Base-by-base conservation (phyloP, 192 early-diverging fungal species). In the Spizellomyces punctatus region DNA sequence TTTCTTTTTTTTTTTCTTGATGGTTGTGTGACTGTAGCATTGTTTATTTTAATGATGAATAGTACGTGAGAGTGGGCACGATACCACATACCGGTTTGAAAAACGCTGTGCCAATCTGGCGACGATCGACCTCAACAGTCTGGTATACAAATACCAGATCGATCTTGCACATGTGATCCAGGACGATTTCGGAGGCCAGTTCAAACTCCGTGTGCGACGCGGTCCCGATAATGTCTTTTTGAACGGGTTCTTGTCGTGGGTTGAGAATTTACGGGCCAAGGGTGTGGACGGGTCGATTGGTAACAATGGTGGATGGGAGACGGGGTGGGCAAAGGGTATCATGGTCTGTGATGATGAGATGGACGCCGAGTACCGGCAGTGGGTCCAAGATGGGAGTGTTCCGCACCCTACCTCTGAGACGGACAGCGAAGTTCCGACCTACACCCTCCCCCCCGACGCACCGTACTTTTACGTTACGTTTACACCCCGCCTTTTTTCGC, bases 61-160 rank as follows among this genome's bases (percentile, higher is more conserved):
- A 78, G 95, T 96, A 4, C 91, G 96, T 62, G 95, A 98, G 81
- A 95, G 94, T 43, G 96, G 96, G 14, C 96, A 99, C 80, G 96
- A 99, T 78, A 98, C 96, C 0, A 93, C 95, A 10, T 98, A 99
- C 78, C 83, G 96, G 5, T 90, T 95, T 42, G 98, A 99, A 74
- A 88, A 89, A 43, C 83, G 89, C 46, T 96, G 95, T 74, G 98
- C 96, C 0, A 84, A 93, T 70, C 79, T 99, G 73, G 94, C 92
- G 16, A 98, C 96, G 0, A 86, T 98, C 63, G 98, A 99, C 78
- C 83, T 99, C 59, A 97, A 96, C 77, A 79, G 89, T 61, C 82
- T 99, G 14, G 78, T 99, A 76, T 97, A 92, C 91, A 96, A 96
- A 76, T 99, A 99, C 79, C 96, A 98, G 78, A 83, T 88, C 6